These are phyloP conservation scores for Botryotinia convoluta DNA, from an alignment of 2,329 filamentous ascomycete genomes.

Conservation along the genomic window DNA sequence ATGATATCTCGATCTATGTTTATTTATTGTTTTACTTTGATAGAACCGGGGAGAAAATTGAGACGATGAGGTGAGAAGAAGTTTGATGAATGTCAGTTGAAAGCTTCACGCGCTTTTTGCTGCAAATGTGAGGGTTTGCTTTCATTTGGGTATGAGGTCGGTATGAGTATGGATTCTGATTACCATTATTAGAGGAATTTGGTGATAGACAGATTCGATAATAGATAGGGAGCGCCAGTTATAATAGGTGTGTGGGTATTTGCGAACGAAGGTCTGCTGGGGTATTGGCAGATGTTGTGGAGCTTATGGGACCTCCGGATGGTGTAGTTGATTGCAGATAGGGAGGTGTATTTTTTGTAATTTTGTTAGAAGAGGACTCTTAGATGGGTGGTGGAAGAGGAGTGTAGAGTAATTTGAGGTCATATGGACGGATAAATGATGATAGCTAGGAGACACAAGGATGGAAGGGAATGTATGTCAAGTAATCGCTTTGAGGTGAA, in stretches of 20 bases:
- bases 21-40: background rate
- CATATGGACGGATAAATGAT: background rate
- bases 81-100: background rate
- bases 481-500: background rate
- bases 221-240: background rate
- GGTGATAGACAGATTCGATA: accelerated
- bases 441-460: accelerated
- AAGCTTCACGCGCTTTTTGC: background rate
- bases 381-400: background rate
- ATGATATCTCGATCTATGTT: background rate
- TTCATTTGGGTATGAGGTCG: background rate
- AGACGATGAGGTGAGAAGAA: background rate
- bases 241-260: background rate
- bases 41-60: background rate
- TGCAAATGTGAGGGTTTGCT: background rate
- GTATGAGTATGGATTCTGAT: background rate
- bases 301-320: too few species aligned
- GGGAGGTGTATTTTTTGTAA: too few species aligned
- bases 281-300: too few species aligned
- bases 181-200: background rate
- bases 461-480: background rate
- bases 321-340: too few species aligned
- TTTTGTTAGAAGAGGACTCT: background rate
- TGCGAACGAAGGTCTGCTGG: background rate
- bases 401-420: background rate